Base-by-base conservation (phyloP, 1,284 basidiomycete species). In the Boletus subluridellus region DNA sequence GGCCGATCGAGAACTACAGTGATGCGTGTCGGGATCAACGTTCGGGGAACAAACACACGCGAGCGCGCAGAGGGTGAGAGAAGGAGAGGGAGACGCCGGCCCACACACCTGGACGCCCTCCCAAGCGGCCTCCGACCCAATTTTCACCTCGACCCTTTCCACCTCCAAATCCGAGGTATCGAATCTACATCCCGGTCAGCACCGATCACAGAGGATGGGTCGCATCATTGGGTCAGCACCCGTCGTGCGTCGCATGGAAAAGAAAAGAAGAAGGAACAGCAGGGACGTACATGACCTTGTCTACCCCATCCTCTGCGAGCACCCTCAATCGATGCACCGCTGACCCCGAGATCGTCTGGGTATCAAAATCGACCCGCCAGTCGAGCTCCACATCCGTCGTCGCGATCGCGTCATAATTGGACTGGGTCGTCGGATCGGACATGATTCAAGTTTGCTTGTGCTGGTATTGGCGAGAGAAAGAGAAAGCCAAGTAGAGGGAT, bases 281-380 rank as follows among this genome's bases (percentile, higher is more conserved):
- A 59, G 21, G 5, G n/a, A 28, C 79, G 58, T 64, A 91, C 79
- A 91, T 77, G 44, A 91, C 84, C 71, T 88, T 77, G 26, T 80
- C 72, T 17, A 92, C 82, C 17, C 75, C 80, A 60, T 85, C 80
- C 61, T 81, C 76, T 54, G 54, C 54, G 44, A 81, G 78, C 32
- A 87, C 81, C 39, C 76, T 72, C 49, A 97, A 73, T 26, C 77
- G 79, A 72, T 95, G 90, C 0, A 79, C 83, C 17, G 84, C 93
- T 30, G 80, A 82, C 1, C 95, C 95, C n/a, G 76, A 75, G 65
- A 98, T 83, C 58, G 82, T 76, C 67, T 86, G 77, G 10, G 77
- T 70, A 1, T 81, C 70, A 76, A 94, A 98, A 76, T 98, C 87
- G 64, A 98, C 78, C 2, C 68, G 74, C 95, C 95, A 98, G 65